Conservation (phyloP, 2,329 filamentous ascomycete species). For the Ophiocordyceps unilateralis region DNA sequence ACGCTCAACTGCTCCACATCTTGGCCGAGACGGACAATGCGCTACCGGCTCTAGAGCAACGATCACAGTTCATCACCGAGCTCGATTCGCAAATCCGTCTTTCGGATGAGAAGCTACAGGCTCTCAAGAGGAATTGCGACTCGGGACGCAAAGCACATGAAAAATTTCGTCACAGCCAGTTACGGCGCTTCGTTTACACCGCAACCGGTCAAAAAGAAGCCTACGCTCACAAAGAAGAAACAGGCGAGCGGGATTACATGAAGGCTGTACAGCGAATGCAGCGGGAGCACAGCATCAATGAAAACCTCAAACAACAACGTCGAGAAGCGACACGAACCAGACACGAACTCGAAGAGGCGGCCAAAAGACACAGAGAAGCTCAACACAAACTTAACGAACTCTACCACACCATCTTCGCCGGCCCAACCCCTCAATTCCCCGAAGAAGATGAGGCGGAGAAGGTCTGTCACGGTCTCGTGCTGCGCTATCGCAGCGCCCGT, state of each 20-base stretch:
- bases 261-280: slow-evolving; percentile 31
- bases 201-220: slow-evolving; percentile 26
- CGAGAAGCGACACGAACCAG: slow-evolving; percentile 19
- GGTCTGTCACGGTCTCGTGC: slow-evolving; percentile 15
- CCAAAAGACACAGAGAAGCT: slow-evolving; percentile 18
- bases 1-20: slow-evolving; percentile 24
- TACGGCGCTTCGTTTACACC: slow-evolving; percentile 33
- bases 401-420: slow-evolving; percentile 33
- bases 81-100: slow-evolving; percentile 22
- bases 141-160: slow-evolving; percentile 33
- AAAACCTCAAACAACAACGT: slow-evolving; percentile 21
- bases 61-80: slow-evolving; percentile 25
- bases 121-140: slow-evolving; percentile 21
- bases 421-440: slow-evolving; percentile 32
- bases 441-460: slow-evolving; percentile 33
- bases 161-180: slow-evolving; percentile 32
- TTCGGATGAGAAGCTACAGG: slow-evolving; percentile 19
- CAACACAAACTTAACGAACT: slow-evolving; percentile 30
- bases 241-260: slow-evolving; percentile 38
- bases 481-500: slow-evolving; percentile 20
- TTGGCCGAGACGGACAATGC: slow-evolving; percentile 33
- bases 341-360: slow-evolving; percentile 17
- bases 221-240: slow-evolving; percentile 25
- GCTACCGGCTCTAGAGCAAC: slow-evolving; percentile 24
- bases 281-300: slow-evolving; percentile 23